phyloP scores from a whole-genome alignment of 306 rosid species.

The Calophaca sinica region DNA sequence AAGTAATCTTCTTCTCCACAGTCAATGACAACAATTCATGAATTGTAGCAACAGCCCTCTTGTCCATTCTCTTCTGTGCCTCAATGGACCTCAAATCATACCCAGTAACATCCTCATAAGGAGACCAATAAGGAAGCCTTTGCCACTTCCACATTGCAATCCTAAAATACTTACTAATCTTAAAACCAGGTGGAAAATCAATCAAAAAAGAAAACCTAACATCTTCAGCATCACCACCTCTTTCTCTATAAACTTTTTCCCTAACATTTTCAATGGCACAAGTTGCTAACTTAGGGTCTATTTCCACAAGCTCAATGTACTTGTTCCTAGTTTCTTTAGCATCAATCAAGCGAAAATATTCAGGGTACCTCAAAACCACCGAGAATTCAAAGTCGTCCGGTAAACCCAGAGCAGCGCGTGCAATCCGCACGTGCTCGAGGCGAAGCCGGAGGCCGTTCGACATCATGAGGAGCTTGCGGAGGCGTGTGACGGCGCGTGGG shows the following conservation, averaged over 20 bases:
- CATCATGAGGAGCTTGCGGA: constrained; percentile 84
- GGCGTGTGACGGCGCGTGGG: constrained; percentile 72
- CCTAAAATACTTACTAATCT: constrained; percentile 81
- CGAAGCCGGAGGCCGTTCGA: constrained; percentile 70
- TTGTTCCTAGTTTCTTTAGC: constrained; percentile 80
- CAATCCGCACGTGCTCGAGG: constrained; percentile 84
- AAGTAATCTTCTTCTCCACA: constrained; percentile 84
- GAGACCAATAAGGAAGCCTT: constrained; percentile 89
- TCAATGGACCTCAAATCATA: constrained; percentile 86
- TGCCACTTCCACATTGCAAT: constrained; percentile 96
- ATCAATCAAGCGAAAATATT: constrained; percentile 71
- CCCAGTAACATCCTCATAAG: constrained; percentile 78
- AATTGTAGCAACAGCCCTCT: constrained; percentile 79
- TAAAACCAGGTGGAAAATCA: constrained; percentile 91
- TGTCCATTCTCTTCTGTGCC: constrained; percentile 92
- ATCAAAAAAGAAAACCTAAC: constrained; percentile 75
- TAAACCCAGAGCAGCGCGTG: constrained; percentile 70
- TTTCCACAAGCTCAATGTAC: constrained; percentile 73
- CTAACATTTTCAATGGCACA: constrained; percentile 79
- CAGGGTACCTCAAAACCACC: constrained; percentile 72
- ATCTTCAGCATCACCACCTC: constrained; percentile 79
- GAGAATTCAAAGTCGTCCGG: constrained; percentile 89
- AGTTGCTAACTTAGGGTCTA: constrained; percentile 54
- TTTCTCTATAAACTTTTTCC: constrained; percentile 81
- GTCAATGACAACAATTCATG: constrained; percentile 82